These are phyloP conservation scores for Halophytophthora polymorphica DNA, from an alignment of 352 stramenopile species.

Conservation along the genomic window DNA sequence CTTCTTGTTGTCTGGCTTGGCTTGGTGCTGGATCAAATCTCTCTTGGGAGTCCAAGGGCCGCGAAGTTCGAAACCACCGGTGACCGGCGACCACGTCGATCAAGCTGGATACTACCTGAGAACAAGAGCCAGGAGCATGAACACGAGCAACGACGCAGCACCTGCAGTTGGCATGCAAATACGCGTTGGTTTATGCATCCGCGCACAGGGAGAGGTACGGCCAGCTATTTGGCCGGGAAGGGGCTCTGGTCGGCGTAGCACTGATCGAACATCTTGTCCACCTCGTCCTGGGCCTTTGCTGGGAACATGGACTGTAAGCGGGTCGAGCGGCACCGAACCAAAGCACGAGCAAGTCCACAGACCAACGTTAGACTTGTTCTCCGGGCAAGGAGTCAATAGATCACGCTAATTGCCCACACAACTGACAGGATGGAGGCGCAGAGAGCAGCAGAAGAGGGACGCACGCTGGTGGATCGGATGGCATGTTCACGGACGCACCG, in stretches of 20 bases:
- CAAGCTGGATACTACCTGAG: background rate
- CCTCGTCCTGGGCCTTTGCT: slow-evolving; percentile 49
- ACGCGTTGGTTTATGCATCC: background rate
- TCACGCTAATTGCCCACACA: background rate
- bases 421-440: background rate
- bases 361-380: too few species aligned
- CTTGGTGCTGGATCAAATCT: too few species aligned
- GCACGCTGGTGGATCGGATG: slow-evolving; percentile 66
- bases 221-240: slow-evolving; percentile 31
- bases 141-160: background rate
- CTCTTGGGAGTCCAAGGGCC: slow-evolving; percentile 2
- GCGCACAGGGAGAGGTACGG: slow-evolving; percentile 8
- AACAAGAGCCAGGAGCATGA: background rate
- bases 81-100: background rate
- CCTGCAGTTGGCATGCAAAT: slow-evolving; percentile 6
- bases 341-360: background rate
- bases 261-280: slow-evolving; percentile 77
- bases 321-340: background rate
- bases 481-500: slow-evolving; percentile 76
- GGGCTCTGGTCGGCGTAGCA: slow-evolving; percentile 75
- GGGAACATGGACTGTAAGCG: slow-evolving; percentile 72
- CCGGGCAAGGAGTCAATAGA: too few species aligned
- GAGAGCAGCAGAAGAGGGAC: slow-evolving; percentile 2
- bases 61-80: slow-evolving; percentile 11
- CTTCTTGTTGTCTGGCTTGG: background rate